Evolutionary conservation across 2,329 filamentous ascomycete species (phyloP), one percentile per base, ranked within the genome.

Genomic region (Fusarium sp.): DNA sequence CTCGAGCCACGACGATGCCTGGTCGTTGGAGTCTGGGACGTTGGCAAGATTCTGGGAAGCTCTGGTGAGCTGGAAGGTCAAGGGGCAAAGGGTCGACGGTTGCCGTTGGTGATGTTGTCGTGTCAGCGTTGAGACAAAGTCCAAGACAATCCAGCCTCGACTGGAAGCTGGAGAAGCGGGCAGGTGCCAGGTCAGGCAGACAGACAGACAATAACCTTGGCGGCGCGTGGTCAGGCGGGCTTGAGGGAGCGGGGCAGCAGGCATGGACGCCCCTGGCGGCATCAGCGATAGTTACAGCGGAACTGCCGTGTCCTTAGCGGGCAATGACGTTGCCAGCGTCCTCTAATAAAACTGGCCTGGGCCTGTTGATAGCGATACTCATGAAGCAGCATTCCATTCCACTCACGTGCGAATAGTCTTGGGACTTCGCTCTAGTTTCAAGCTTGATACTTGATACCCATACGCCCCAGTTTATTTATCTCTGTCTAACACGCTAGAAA

Each of bases 111-210:
- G 60, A 68, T 53, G 68, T 70, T 70, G 68, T 68, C 61, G 47
- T 41, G 68, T 65, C 68, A 70, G 60, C 52, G 68, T 65, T 44
- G 55, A 70, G 70, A 44, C 54, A 47, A 47, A 51, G n/a, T 15
- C 37, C 16, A 51, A 51, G 48, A 16, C 48, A 34, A 34, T 16
- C 12, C 37, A 44, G 41, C 41, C 23, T 12, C 15, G 40, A 18
- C 43, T 44, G 41, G 40, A 44, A 31, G 43, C 53, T 46, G 12
- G 11, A 30, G 41, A 39, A 31, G 43, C 41, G 16, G 41, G 43
- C 41, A 34, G 41, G 53, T 58, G 36, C 55, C 43, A 31, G 23
- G 56, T 37, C 16, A 51, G 28, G 16, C 34, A 37, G 28, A 27
- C 36, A 54, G 56, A 62, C 56, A 71, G n/a, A n/a, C n/a, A 59